Base-by-base conservation (phyloP, 179 eudicot genomes). In the Beta macrorhiza region DNA sequence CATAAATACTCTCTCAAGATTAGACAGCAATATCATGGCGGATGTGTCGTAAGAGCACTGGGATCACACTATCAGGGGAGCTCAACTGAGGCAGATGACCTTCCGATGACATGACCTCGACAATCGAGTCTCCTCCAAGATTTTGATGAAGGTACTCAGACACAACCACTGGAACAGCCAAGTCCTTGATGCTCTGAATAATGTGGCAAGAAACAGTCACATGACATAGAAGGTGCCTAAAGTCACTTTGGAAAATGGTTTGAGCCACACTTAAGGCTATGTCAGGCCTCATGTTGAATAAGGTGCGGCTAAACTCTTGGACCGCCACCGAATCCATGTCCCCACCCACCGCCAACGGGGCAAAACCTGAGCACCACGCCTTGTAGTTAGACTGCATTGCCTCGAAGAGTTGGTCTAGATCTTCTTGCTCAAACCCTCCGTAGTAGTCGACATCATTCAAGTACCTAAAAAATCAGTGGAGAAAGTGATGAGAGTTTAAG, bases 231-330 rank as follows among this genome's bases (percentile, higher is more conserved):
- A 91, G 49, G 70, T 88, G 86, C 72, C 98, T 87, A 10, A 87
- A 73, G 72, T 95, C 98, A 61, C 93, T 87, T 19, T 88, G 89
- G 81, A 95, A 95, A 49, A 95, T 93, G 58, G 89, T 91, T 53
- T 86, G 93, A 0, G 90, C 86, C 0, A 95, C 89, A n/a, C 92
- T 91, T 11, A 95, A 58, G 25, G 97, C 97, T 0, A 95, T 95
- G 79, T 93, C 98, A 0, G 97, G 98, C 62, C 98, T 87, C 97
- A 95, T 95, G 83, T 93, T 95, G 90, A 95, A 95, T 44, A 95
- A 64, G 11, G 97, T 94, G 45, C 97, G 85, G 79, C 98, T 90
- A 77, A 92, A 94, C 69, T 94, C 97, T 79, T 94, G 98, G 65
- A 95, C 97, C 14, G 97, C 90, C n/a, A 88, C 91, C 0, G 95